Evolutionary conservation across 2,329 filamentous ascomycete species (phyloP), one percentile per base, ranked within the genome.

Genomic region (Drechslerella stenobrocha): DNA sequence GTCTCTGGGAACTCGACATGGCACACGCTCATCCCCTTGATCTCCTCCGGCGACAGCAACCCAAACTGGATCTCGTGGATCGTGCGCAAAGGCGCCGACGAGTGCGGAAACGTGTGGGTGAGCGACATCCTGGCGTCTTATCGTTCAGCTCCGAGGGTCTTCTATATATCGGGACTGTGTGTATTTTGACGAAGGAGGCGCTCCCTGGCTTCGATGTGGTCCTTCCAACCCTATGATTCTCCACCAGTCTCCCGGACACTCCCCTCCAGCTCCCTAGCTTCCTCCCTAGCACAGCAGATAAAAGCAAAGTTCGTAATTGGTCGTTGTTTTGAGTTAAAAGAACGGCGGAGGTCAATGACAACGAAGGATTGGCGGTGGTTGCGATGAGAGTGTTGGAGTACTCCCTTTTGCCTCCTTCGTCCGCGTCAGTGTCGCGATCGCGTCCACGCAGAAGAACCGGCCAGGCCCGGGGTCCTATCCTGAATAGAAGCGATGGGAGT

Each of bases 21-120:
- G 73, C 87, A 88, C 71, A 97, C 92, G 79, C 91, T 96, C 90
- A 97, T 95, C 75, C 88, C 91, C 82, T 98, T 97, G 79, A 97
- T 96, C 81, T 98, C 95, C 77, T 98, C 93, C 23, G 93, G 93
- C 32, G 93, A 95, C 78, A 98, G 84, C 76, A 98, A 84, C 76
- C 93, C 93, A 76, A 98, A 98, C 82, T 98, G 95, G 74, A 98
- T 96, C 83, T 98, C 95, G 83, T 96, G 87, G 75, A 98, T 91
- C 72, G 88, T 95, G 82, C 93, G 92, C 83, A 97, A 83, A 78
- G 91, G 91, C 84, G 89, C 91, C 83, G 88, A 91, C 77, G 89
- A 96, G 79, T 90, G 89, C 76, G 87, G 83, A 76, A 96, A 96
- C 77, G 87, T 87, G 73, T 92, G 86, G 80, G 95, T 95, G 51